Conservation (phyloP, 305 asterid species). For the Rubia tinctorum region DNA sequence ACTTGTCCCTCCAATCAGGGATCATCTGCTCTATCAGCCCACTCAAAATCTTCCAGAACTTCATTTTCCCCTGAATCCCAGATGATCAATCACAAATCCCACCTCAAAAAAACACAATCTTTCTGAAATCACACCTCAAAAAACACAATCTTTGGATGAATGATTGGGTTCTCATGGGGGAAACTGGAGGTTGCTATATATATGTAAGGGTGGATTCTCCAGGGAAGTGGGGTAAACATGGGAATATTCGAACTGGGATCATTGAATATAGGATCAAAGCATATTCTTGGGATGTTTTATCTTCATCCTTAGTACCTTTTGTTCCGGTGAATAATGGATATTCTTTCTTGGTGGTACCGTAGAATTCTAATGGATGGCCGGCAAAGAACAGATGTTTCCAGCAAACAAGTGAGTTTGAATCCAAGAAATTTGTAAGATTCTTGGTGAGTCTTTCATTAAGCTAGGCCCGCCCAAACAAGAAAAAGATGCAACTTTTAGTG, state of each 20-base stretch:
- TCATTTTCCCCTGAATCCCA: constrained; percentile 34
- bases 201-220: neutral
- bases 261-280: constrained; percentile 7
- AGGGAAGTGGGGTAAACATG: neutral
- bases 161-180: constrained; percentile 1
- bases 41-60: constrained; percentile 71
- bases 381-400: constrained; percentile 5
- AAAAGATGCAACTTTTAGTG: neutral
- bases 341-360: constrained; percentile 19
- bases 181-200: neutral
- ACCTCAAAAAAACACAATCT: constrained; percentile 7
- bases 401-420: neutral
- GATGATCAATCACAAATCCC: neutral
- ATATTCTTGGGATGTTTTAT: neutral
- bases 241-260: constrained; percentile 4
- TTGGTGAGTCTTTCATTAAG: neutral
- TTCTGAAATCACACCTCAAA: neutral
- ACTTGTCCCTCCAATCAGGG: constrained; percentile 78
- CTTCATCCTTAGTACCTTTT: neutral
- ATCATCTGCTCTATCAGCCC: constrained; percentile 52
- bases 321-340: constrained; percentile 2
- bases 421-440: neutral
- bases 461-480: neutral
- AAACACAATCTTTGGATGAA: constrained; percentile 2
- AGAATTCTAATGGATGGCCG: neutral